phyloP scores from a whole-genome alignment of 495 filamentous ascomycete species.

The Penicillium crystallinum region DNA sequence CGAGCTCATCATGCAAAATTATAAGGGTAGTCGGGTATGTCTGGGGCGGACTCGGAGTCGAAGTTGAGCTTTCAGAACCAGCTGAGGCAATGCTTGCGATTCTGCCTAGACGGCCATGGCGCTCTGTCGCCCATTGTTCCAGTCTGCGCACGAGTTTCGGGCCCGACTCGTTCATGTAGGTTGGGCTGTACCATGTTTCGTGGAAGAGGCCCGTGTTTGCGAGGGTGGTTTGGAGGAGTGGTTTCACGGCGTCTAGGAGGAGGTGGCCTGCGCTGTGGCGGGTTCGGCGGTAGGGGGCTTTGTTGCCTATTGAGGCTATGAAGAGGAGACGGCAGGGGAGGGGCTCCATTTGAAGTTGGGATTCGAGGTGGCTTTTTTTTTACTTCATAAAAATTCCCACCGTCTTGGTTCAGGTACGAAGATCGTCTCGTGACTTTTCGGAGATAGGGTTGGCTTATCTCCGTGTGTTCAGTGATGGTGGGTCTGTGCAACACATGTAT shows the following conservation, averaged over 20 bases:
- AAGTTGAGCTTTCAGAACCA: neutral
- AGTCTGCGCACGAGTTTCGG: conserved; percentile 35
- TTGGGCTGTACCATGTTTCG: conserved; percentile 62
- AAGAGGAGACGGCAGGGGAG: conserved; percentile 45
- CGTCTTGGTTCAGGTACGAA: neutral
- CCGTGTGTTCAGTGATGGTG: too few relatives aligned
- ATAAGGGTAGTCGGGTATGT: conserved; percentile 47
- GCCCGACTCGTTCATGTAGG: conserved; percentile 72
- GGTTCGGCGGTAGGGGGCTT: conserved; percentile 57
- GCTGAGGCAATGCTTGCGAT: neutral
- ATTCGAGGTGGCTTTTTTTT: neutral
- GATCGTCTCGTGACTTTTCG: neutral
- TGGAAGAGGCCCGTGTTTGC: conserved; percentile 45
- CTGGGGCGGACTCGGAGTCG: neutral
- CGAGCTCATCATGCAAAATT: conserved; percentile 80
- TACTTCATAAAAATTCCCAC: neutral
- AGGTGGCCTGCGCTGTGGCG: conserved; percentile 77
- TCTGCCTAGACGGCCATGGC: conserved; percentile 31
- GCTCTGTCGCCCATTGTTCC: conserved; percentile 42
- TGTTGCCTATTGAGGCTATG: conserved; percentile 72
- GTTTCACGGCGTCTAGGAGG: conserved; percentile 53
- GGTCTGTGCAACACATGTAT: neutral
- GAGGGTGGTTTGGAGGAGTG: conserved; percentile 38
- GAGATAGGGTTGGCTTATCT: too few relatives aligned
- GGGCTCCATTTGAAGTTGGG: neutral